Evolutionary conservation across 768 basidiomycete species (phyloP), one percentile per base, ranked within the genome.

Genomic region (Pisolithus tinctorius): DNA sequence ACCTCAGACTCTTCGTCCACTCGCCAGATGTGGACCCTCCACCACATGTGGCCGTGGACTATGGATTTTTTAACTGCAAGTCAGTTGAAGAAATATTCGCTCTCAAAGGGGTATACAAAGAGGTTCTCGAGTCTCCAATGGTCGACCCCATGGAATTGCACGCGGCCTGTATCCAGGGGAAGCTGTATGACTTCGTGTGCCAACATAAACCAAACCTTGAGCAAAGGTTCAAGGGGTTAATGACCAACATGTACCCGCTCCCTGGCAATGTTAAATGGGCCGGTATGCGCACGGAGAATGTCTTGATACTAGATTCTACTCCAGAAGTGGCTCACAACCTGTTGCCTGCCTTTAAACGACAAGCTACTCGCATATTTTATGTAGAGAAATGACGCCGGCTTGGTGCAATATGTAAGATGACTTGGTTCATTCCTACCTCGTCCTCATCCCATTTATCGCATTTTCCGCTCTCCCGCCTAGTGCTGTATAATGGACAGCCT

Each of bases 1-100:
- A 60, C 27, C 60, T 74, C 38, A 74, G 71, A 56, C 61, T 64
- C 43, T 64, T 61, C 47, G 53, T 63, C 39, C 46, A 60, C 16
- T 10, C 47, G 8, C 48, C 57, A 29, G 39, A 40, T 13, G 39
- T 49, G 23, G 8, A 10, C 20, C 46, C 58, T 9, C 27, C 26
- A 4, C 58, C 52, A 6, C 55, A 61, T 4, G 48, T 63, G 4
- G 2, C 6, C 1, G 59, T 50, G 20, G 70, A 74, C 56, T 73
- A 72, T 30, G 72, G 72, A 11, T 73, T 70, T 53, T 47, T 49
- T 6, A 70, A 69, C 49, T 73, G 72, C 54, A 55, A 48, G 36
- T 55, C 53, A 16, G 53, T 51, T 13, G 57, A 49, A 25, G 70
- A 72, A 42, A 43, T 46, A 36, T 38, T 57, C 40, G 54, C 57